Base-by-base conservation (phyloP, 768 basidiomycete species). In the Tulasnella sp. region DNA sequence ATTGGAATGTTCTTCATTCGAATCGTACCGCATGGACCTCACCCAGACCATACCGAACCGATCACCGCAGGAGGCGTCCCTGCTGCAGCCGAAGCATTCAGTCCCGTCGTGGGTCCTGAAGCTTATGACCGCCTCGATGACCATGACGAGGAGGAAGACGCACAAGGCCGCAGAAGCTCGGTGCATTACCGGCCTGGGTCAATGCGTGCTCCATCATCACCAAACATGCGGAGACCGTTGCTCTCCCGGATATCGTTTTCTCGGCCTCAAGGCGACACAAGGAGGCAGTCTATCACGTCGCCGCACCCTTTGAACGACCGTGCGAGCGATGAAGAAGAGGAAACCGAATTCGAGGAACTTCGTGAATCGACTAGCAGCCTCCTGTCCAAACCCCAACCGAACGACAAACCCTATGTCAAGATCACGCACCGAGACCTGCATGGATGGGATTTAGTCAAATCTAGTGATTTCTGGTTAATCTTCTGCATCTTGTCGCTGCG, bases 1-100 rank as follows among this genome's bases (percentile, higher is more conserved):
- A 79, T 93, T n/a, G 94, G 93, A 1, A 86, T 89, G 74, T 88
- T 94, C 81, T 83, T 91, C 72, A 85, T 96, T 39, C 87, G 88
- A n/a, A 87, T 88, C 7, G 86, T 96, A 11, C 91, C 92, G 6
- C 84, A 68, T 15, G 75, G 81, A 22, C n/a, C 49, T 71, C 64
- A 72, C n/a, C 37, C 52, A 12, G 54, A 64, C 31, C 68, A 54
- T 40, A 49, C 1, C 8, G 74, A 75, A 39, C 74, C 77, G 14
- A 49, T 37, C 34, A 34, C 34, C 19, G 52, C 58, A 2, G 74
- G 42, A 34, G 67, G 49, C n/a, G 64, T 39, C 2, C 74, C 36
- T 25, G 68, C 38, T 6, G 75, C 90, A 0, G 85, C 71, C 12
- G 78, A 68, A 34, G 70, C 71, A 39, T 45, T 78, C 68, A 45